Evolutionary conservation across 2,329 filamentous ascomycete species (phyloP), one percentile per base, ranked within the genome.

Genomic region (Orbilia oligospora): DNA sequence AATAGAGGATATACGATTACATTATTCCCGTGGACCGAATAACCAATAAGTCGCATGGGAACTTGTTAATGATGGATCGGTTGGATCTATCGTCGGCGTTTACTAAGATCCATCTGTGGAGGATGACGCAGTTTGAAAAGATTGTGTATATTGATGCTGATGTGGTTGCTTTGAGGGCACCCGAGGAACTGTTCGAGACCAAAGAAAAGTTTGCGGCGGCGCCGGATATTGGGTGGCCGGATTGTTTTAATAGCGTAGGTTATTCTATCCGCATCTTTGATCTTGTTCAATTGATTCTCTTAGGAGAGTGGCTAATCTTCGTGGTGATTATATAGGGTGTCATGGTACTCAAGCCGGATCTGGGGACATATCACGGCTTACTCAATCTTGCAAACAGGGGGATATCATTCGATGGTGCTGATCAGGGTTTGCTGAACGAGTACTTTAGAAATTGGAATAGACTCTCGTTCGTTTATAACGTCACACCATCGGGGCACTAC

Each of bases 111-210:
- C 91, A 93, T 81, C 88, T 99, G 18, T 99, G 96, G 96, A 92
- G 91, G 81, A 92, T 94, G 85, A 91, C 90, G 2, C 93, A 97
- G 83, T 99, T 95, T 85, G 90, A 91, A 81, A 95, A 92, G 85
- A 93, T 99, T 71, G 92, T 99, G 73, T 99, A 98, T 85, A 88
- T 99, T 80, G 96, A 99, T 84, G 92, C 94, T 79, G 96, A 99
- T 83, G 90, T 97, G 48, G 92, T 99, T n/a, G 93, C 93, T 33
- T 89, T 97, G 80, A 89, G 94, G 81, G 93, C 94, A 38, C 93
- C 95, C 2, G 95, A 99, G 83, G 96, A 99, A 87, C 90, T 99
- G 70, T 97, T 99, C 83, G 88, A 91, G 18, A 84, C 90, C 49
- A 85, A 89, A 10, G 87, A 87, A 38, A 82, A 86, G 27, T 91